Conservation (phyloP, 345 rosid species). For the Eucalyptus urophylla region DNA sequence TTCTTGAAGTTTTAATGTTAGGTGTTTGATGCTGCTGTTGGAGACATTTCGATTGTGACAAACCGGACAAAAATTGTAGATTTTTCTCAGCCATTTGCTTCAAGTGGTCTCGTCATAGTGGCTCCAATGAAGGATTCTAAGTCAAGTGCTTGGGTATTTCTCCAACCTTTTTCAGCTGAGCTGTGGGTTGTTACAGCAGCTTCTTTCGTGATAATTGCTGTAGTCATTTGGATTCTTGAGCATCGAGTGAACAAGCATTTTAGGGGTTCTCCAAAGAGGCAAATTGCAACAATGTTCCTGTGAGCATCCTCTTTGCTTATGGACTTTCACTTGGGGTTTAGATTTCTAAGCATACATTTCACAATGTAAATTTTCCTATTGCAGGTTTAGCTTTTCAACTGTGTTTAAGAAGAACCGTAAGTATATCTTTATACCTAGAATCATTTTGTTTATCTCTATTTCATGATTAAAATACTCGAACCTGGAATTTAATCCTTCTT, state of each 20-base stretch:
- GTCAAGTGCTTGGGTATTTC: slow-evolving; percentile 50
- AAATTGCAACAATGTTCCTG: slow-evolving; percentile 46
- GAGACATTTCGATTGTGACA: slow-evolving; percentile 57
- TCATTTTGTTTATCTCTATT: background rate
- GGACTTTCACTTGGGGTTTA: slow-evolving; percentile 35
- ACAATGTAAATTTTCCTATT: background rate
- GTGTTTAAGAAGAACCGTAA: slow-evolving; percentile 76
- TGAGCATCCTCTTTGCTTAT: slow-evolving; percentile 15
- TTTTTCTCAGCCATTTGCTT: slow-evolving; percentile 62
- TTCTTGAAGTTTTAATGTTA: slow-evolving; percentile 9
- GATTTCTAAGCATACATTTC: slow-evolving; percentile 14
- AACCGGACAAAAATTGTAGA: slow-evolving; percentile 47
- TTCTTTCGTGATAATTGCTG: slow-evolving; percentile 40
- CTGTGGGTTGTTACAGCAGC: slow-evolving; percentile 49
- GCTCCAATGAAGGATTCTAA: slow-evolving; percentile 28
- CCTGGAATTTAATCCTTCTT: background rate
- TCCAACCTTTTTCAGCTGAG: slow-evolving; percentile 54
- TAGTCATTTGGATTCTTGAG: slow-evolving; percentile 76
- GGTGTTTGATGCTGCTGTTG: slow-evolving; percentile 61
- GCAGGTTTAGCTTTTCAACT: slow-evolving; percentile 97
- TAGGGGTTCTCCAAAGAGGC: slow-evolving; percentile 56
- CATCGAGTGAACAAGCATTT: slow-evolving; percentile 67
- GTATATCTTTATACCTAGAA: background rate
- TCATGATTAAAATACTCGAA: background rate
- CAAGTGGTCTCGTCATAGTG: slow-evolving; percentile 66